Conservation (phyloP, 495 filamentous ascomycete genomes). For the Rhypophila decipiens region DNA sequence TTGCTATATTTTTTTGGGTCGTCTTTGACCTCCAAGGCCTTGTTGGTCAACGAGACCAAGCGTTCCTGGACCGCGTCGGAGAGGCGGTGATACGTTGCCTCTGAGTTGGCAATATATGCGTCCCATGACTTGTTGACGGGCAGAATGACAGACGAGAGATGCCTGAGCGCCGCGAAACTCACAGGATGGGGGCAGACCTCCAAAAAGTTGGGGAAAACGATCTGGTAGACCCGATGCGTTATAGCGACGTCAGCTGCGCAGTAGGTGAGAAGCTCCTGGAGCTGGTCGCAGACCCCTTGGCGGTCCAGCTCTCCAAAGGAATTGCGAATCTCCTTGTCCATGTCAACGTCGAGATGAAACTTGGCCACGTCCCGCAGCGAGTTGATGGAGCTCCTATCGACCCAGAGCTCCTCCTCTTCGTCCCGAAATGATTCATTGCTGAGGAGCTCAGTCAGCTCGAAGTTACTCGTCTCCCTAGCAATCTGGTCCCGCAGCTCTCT, state of each 20-base stretch:
- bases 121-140: constrained; percentile 87
- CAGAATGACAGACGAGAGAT: constrained; percentile 86
- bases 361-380: constrained; percentile 93
- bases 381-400: constrained; percentile 89
- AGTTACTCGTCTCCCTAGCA: constrained; percentile 58
- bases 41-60: constrained; percentile 62
- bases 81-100: constrained; percentile 73
- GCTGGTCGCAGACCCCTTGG: constrained; percentile 55
- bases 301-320: constrained; percentile 79
- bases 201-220: constrained; percentile 84
- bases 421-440: constrained; percentile 60
- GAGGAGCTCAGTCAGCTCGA: constrained; percentile 66
- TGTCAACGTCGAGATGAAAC: constrained; percentile 86
- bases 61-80: constrained; percentile 70
- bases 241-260: constrained; percentile 92
- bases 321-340: constrained; percentile 85
- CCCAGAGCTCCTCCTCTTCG: constrained; percentile 92
- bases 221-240: constrained; percentile 87
- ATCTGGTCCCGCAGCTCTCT: constrained; percentile 78
- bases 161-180: constrained; percentile 88
- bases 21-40: constrained; percentile 67
- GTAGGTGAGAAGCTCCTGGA: constrained; percentile 86
- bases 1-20: constrained; percentile 57
- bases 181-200: constrained; percentile 91
- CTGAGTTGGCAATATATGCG: constrained; percentile 70